Evolutionary conservation across 2,329 filamentous ascomycete species (phyloP), one percentile per base, ranked within the genome.

Genomic region (Madurella mycetomatis): DNA sequence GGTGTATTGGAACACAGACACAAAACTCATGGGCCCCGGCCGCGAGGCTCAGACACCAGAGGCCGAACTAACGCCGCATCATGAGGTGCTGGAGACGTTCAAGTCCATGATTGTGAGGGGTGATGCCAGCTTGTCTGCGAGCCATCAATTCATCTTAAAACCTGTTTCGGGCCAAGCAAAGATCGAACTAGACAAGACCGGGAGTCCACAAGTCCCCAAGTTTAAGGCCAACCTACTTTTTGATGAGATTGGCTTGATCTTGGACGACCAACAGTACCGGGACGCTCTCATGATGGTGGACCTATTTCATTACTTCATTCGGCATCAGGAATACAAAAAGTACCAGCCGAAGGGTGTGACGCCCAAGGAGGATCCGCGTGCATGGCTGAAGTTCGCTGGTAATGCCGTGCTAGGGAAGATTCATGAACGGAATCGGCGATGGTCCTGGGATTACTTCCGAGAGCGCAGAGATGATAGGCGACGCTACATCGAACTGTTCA

Each of bases 281-380:
- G 94, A 99, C 72, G 90, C 87, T 5, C 75, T 99, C 55, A 99
- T 99, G 94, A 88, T 99, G 76, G 88, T 97, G 1, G 94, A 99
- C 68, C 78, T 97, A 2, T 99, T 99, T 76, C 94, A 99, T 70
- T 97, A 96, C 72, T 99, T 97, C 70, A 88, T 96, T 63, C 86
- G 92, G 32, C 94, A 99, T 62, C 94, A 97, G 69, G 92, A 99
- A 69, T 96, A 97, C 75, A 95, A 95, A 68, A 92, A 87, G 64
- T 78, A 91, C 55, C 90, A 96, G 64, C 94, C 94, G 4, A 94
- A 95, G 67, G 85, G 79, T 1, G 81, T 85, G 54, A 81, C 82
- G 0, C 88, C 90, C 0, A 95, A 91, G 67, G 90, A 97, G 69
- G 90, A 97, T 63, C 92, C 94, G 13, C 83, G 84, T 39, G 94